These are phyloP conservation scores for Fusarium mangiferae DNA, from an alignment of 2,329 filamentous ascomycete species.

Conservation along the genomic window DNA sequence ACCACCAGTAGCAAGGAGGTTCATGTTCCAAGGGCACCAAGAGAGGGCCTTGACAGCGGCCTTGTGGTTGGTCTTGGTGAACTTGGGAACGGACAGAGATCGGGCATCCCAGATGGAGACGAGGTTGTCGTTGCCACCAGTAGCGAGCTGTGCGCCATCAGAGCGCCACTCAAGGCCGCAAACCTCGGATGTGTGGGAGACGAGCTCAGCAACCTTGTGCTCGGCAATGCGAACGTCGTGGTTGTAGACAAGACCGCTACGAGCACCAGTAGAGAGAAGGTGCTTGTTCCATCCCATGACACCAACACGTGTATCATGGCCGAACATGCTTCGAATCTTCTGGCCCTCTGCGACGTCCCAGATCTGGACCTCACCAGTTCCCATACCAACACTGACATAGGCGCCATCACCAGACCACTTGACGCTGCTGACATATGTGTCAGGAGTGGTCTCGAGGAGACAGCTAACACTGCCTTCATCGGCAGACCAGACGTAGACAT, in stretches of 20 bases:
- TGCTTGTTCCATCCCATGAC: conserved; percentile 99
- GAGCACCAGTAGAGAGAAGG: conserved; percentile 91
- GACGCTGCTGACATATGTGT: conserved; percentile 97
- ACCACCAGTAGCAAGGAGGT: conserved; percentile 94
- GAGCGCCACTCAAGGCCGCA: conserved; percentile 98
- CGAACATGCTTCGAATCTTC: conserved; percentile 98
- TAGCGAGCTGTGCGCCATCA: conserved; percentile 95
- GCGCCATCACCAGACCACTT: conserved; percentile 99
- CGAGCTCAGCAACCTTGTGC: conserved; percentile 97
- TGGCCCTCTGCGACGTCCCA: conserved; percentile 96
- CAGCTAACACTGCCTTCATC: conserved; percentile 90
- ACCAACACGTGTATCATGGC: conserved; percentile 94
- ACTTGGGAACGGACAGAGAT: conserved; percentile 92
- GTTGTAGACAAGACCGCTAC: conserved; percentile 96
- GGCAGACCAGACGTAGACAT: conserved; percentile 98
- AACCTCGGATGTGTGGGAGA: conserved; percentile 96
- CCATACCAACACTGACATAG: conserved; percentile 94
- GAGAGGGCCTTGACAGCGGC: conserved; percentile 97
- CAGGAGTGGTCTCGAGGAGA: conserved; percentile 85
- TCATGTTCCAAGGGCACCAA: conserved; percentile 99
- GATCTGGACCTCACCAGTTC: conserved; percentile 96
- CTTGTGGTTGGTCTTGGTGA: conserved; percentile 99
- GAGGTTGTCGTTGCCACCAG: conserved; percentile 98
- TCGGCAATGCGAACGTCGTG: conserved; percentile 97
- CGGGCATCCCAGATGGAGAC: conserved; percentile 99